phyloP scores from a whole-genome alignment of 768 basidiomycete genomes.

The Mycena galopus region DNA sequence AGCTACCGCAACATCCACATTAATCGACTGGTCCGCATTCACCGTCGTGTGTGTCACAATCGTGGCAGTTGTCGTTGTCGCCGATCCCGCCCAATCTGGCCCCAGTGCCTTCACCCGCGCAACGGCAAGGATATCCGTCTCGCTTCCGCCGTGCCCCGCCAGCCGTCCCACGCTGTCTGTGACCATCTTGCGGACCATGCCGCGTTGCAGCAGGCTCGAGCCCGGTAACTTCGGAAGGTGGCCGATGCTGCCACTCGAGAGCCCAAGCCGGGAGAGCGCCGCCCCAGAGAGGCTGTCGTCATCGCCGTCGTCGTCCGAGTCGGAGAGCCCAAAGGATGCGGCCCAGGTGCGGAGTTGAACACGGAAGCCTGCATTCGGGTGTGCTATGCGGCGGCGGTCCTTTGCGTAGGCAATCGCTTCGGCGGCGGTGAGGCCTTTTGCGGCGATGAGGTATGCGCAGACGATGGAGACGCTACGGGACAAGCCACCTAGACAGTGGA shows the following conservation, averaged over 20 bases:
- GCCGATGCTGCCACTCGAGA: too few relatives aligned
- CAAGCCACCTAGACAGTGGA: conserved; percentile 65
- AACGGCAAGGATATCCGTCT: conserved; percentile 20
- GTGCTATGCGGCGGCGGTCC: conserved; percentile 53
- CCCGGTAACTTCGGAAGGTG: conserved; percentile 18
- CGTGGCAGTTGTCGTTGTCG: too few relatives aligned
- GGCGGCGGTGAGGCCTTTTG: conserved; percentile 51
- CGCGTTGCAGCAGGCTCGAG: conserved; percentile 20
- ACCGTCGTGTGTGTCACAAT: conserved; percentile 26
- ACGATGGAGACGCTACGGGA: conserved; percentile 65
- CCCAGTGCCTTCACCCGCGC: conserved; percentile 30
- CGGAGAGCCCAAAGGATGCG: conserved; percentile 24
- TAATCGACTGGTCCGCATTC: conserved; percentile 21
- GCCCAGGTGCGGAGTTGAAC: conserved; percentile 55
- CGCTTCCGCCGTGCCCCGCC: too few relatives aligned
- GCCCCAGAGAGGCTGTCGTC: neutral
- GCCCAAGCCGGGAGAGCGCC: too few relatives aligned
- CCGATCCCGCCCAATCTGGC: conserved; percentile 27
- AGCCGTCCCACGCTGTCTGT: conserved; percentile 13
- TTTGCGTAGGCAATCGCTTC: conserved; percentile 56
- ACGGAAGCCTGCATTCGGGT: conserved; percentile 60
- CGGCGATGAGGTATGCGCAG: conserved; percentile 58
- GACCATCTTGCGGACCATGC: conserved; percentile 22
- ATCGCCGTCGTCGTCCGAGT: conserved; percentile 1
- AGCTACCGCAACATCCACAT: conserved; percentile 23